Evolutionary conservation across 352 stramenopile species (phyloP), one percentile per base, ranked within the genome.

Genomic region (Pythium graminicola): DNA sequence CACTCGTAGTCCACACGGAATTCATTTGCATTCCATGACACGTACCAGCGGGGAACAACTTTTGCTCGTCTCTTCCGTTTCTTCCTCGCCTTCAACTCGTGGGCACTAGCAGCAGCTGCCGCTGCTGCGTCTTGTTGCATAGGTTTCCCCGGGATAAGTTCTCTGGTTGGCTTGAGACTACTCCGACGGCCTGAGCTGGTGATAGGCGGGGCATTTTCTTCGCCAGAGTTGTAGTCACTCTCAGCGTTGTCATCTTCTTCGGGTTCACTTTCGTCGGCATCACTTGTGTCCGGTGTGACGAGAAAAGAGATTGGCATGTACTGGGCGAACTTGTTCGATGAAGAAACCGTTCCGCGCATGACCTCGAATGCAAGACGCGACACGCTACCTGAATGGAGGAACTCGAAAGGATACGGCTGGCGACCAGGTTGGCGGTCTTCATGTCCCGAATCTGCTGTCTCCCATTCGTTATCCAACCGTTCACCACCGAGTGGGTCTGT

Each of bases 1-100:
- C 76, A 89, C 22, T 80, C 67, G 38, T 90, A 93, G 35, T 93
- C 81, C 27, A 92, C 55, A 14, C 65, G 62, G 40, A 93, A 93
- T 52, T 93, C 83, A 44, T 93, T 90, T n/a, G 69, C 80, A 54
- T 93, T 91, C 83, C 83, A 93, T 9, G 73, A 76, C 11, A 93
- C 67, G 57, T 86, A 93, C 83, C 83, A 93, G 2, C 78, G 75
- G 7, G 83, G 83, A 23, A 89, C 62, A 51, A 80, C 70, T 50
- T 84, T 85, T 0, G 74, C 60, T 41, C 66, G 72, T 57, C 81
- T 80, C 62, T 80, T 85, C 54, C 81, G 78, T 55, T 87, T 88
- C 45, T 88, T 89, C 38, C 64, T 64, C 20, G 69, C 57, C n/a
- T 65, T 47, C 10, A 52, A 57, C 17, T 81, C 67, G 10, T 67